Conservation (phyloP, 2,329 filamentous ascomycete species). For the Celoporthe dispersa region DNA sequence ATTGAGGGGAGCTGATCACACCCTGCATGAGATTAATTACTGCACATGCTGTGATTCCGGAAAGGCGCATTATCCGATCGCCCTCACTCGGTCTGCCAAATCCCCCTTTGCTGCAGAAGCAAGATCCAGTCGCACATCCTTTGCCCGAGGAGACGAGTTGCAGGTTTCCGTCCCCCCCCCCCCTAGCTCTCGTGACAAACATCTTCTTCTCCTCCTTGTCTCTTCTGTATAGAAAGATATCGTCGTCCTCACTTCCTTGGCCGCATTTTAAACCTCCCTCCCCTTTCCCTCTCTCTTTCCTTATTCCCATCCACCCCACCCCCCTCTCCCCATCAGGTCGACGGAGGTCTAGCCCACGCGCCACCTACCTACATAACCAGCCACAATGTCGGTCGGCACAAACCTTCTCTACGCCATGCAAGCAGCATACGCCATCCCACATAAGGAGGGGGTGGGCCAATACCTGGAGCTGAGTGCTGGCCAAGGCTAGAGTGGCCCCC, state of each 20-base stretch:
- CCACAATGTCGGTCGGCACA: not conserved
- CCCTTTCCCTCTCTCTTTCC: no score
- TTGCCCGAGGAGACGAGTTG: not conserved
- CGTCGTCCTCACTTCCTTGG: not conserved
- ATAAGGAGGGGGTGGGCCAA: no score
- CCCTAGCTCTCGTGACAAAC: not conserved
- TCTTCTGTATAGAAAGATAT: not conserved
- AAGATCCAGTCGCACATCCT: not conserved
- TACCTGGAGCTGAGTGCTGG: no score
- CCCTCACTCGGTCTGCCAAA: no score
- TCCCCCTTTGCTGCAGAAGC: not conserved
- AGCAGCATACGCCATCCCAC: not conserved
- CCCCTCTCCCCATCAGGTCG: not conserved
- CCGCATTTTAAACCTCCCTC: no score
- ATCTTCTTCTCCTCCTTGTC: not conserved
- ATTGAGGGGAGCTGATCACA: not conserved
- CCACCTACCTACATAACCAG: not conserved
- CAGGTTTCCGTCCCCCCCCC: not conserved
- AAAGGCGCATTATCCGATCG: not conserved
- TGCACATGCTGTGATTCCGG: not conserved
- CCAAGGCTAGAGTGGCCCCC: no score
- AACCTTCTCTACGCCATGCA: not conserved
- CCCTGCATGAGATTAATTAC: not conserved
- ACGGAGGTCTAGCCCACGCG: not conserved
- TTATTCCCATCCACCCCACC: no score